Conservation (phyloP, 495 filamentous ascomycete species). For the Aspergillus indologenus region DNA sequence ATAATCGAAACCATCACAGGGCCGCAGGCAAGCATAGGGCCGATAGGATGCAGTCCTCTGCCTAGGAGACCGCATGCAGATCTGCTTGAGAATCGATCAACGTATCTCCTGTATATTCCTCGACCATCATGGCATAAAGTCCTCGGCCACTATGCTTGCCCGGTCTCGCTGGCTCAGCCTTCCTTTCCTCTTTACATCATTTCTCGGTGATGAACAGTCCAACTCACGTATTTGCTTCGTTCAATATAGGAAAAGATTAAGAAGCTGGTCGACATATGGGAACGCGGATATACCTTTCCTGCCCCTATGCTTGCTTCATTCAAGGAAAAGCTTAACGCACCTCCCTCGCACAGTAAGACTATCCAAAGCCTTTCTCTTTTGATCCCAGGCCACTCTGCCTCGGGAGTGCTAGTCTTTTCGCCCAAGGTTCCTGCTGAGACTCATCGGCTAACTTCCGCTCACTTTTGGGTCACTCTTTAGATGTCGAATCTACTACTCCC, state of each 20-base stretch:
- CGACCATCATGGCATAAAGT: conserved; percentile 21
- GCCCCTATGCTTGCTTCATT: conserved; percentile 75
- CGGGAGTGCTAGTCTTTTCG: not conserved
- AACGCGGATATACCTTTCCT: conserved; percentile 90
- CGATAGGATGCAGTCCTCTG: conserved; percentile 22
- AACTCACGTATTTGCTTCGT: conserved; percentile 49
- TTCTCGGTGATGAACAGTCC: conserved; percentile 35
- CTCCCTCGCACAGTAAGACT: conserved; percentile 62
- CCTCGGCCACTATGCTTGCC: conserved; percentile 14
- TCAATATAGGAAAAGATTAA: conserved; percentile 85
- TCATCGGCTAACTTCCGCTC: not conserved
- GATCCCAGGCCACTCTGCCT: conserved; percentile 6
- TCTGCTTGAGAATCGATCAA: conserved; percentile 28
- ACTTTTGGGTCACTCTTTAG: conserved; percentile 26
- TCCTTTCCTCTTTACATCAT: conserved; percentile 16
- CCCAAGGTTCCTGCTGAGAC: not conserved
- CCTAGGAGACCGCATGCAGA: conserved; percentile 1
- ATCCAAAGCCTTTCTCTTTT: not conserved
- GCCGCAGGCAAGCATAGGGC: conserved; percentile 31
- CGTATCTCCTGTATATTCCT: conserved; percentile 32
- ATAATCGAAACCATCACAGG: conserved; percentile 23
- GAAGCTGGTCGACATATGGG: conserved; percentile 97
- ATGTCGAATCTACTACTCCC: conserved; percentile 73
- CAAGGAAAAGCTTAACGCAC: conserved; percentile 74
- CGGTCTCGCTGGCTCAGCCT: conserved; percentile 5